Base-by-base conservation (phyloP, 2,329 filamentous ascomycete species). In the Microdochium bolleyi region DNA sequence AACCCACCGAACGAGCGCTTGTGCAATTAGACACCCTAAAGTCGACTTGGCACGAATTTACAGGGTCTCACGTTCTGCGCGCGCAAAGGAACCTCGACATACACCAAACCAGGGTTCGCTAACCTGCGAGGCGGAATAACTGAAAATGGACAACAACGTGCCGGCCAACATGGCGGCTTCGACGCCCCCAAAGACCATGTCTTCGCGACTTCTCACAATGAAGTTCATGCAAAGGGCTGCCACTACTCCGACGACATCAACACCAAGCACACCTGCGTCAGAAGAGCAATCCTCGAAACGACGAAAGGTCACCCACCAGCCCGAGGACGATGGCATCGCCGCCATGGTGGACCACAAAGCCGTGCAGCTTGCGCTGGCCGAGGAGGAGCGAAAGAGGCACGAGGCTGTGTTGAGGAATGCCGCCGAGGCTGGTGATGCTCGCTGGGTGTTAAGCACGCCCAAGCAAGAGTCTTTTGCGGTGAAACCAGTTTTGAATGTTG, bases 211-310 rank as follows among this genome's bases (percentile, higher is more conserved):
- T 49, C 78, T 95, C 64, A 92, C 88, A 37, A 96, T 96, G 91
- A 95, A 95, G 75, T 96, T 96, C 67, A 96, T 96, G 92, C 92
- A 95, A 75, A 83, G 92, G 62, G 88, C 88, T 57, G 48, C 48
- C n/a, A 27, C 48, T 50, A 73, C 73, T 65, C 70, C 56, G 32
- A 70, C 63, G 55, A 64, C 69, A 50, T 66, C 73, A 19, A 73
- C 74, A 3, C 68, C 76, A 54, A 61, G 61, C 52, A 73, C 55
- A 67, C 79, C 57, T 64, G 74, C 54, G 62, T 70, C 54, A 50
- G 76, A 80, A 21, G 73, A 77, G 19, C 80, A 66, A 62, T 77
- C 68, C 54, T 71, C 79, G 14, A 91, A 92, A 68, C 83, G 84
- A 58, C 79, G 82, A 57, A 87, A 85, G 62, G 68, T 64, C 50